Evolutionary conservation across 805 yeast genomes (phyloP), one percentile per base, ranked within the genome.

Genomic region (Danielia reshetovae): DNA sequence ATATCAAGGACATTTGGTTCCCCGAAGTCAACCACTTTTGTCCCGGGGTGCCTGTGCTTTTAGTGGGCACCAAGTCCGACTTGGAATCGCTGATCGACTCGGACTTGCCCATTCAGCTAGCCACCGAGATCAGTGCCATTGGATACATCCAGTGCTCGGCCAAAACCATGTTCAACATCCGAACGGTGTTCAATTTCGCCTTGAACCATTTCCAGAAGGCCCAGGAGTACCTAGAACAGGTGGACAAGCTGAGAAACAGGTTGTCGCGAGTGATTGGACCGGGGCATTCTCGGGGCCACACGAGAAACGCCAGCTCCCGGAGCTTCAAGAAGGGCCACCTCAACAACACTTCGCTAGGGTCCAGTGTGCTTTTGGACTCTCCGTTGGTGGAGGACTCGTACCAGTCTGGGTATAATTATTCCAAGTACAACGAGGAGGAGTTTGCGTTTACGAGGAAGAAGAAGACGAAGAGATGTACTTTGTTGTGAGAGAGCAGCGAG

Each of bases 11-110:
- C 43, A 75, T 74, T 40, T 89, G 97, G 97, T 75, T 75, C 26
- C 95, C 96, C 1, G 97, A 89, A 54, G 83, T 85, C 2, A 64
- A 70, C 39, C 88, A 84, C 51, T 86, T 82, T 54, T 86, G 96
- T 54, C 88, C 89, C 3, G 82, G 77, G 2, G 72, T 80, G 2
- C 95, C 96, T 1, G 72, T 81, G 12, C 56, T 87, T 18, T 61
- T 90, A 23, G 87, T 86, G n/a, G 96, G 96, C 1, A 72, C 90
- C 22, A 87, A 89, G 51, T 59, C 78, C 4, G 97, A 89, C 57
- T 61, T 83, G 38, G 53, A 29, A 10, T 26, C 29, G 55, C 35
- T 44, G 4, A 47, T 63, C 18, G 73, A 72, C 27, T 60, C 72
- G 3, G 75, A 72, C 32, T 58, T 65, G 25, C 81, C 81, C 3